Percentiles rank a stretch among this genome's conserved stretches.
Evolutionary conservation across 768 basidiomycete species (phyloP).

Genomic region (Pseudohyphozyma bogoriensis): DNA sequence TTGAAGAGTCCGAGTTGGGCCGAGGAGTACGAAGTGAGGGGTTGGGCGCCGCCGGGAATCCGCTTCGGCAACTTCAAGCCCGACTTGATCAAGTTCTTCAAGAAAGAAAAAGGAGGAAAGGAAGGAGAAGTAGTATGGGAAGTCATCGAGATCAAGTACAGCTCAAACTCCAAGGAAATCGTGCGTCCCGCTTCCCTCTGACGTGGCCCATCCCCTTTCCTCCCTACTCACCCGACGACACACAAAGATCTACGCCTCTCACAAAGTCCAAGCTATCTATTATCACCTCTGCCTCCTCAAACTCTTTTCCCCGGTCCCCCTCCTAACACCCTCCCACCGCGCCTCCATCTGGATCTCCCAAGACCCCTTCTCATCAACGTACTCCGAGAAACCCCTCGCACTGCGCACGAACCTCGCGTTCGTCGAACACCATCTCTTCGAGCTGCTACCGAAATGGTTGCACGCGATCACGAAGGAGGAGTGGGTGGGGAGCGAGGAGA

Average conservation of each 20-base stretch:
- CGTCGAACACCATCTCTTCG: constrained; percentile 23
- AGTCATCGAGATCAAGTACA: constrained; percentile 23
- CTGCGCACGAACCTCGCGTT: constrained; percentile 12
- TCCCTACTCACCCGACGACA: accelerated
- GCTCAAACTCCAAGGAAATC: neutral
- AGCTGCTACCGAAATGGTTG: constrained; percentile 14
- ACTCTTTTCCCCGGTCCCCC: constrained; percentile 5
- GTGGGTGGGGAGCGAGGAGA: constrained; percentile 2
- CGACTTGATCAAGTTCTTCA: constrained; percentile 16
- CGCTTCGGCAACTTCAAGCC: constrained; percentile 16
- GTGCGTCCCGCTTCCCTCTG: too few species aligned
- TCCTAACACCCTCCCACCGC: constrained; percentile 16
- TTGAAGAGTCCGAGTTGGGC: constrained; percentile 10
- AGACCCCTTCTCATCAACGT: constrained; percentile 4
- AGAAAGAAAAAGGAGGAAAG: neutral
- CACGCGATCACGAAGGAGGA: constrained; percentile 5
- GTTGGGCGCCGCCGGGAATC: constrained; percentile 17
- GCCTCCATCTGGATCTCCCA: constrained; percentile 16
- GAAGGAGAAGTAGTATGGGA: constrained; percentile 13
- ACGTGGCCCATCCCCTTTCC: too few species aligned
- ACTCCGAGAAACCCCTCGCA: constrained; percentile 1
- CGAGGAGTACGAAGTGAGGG: constrained; percentile 9
- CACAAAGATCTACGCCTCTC: constrained; percentile 15
- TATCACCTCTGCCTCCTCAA: constrained; percentile 19
- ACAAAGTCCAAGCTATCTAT: constrained; percentile 20